Evolutionary conservation across 495 filamentous ascomycete genomes (phyloP).

Genomic region (Endocarpon pusillum): DNA sequence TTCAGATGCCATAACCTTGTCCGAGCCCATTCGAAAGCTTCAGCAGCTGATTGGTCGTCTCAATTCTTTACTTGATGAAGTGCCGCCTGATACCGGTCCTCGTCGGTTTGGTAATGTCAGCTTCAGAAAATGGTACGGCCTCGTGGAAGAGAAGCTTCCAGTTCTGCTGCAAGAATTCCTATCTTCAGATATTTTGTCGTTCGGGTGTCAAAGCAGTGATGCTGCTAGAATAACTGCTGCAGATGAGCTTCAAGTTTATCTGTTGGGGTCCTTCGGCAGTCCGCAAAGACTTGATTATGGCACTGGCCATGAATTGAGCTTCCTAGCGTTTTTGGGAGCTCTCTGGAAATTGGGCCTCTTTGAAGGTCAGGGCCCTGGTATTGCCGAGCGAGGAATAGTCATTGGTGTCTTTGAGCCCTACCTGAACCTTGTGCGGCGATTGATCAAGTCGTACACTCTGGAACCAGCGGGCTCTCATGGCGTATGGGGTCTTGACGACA

Average conservation of each 20-base stretch:
- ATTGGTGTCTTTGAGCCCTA: conserved; percentile 75
- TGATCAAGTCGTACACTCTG: conserved; percentile 84
- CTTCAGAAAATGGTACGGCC: conserved; percentile 66
- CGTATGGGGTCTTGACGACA: conserved; percentile 96
- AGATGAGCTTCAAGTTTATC: conserved; percentile 59
- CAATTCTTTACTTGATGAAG: conserved; percentile 52
- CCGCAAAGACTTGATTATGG: conserved; percentile 83
- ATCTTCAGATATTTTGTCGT: conserved; percentile 31
- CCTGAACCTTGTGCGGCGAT: conserved; percentile 56
- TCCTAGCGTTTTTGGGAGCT: conserved; percentile 74
- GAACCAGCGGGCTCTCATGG: conserved; percentile 91
- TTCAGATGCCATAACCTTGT: conserved; percentile 30
- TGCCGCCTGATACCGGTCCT: conserved; percentile 69
- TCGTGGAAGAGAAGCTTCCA: conserved; percentile 40
- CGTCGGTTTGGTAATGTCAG: conserved; percentile 81
- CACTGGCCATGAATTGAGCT: conserved; percentile 89
- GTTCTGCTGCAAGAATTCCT: conserved; percentile 45
- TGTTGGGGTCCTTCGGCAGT: conserved; percentile 78
- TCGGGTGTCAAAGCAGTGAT: conserved; percentile 7
- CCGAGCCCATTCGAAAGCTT: conserved; percentile 44
- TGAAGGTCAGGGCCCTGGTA: conserved; percentile 25
- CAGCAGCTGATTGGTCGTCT: conserved; percentile 42
- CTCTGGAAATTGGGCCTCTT: conserved; percentile 86
- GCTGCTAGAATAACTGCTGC: conserved; percentile 24
- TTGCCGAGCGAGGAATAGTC: conserved; percentile 60